Percentiles rank a stretch among this genome's conserved stretches.
Evolutionary conservation across 441 rosid species (phyloP).

Genomic region (Bocquillonia castaneifolia): DNA sequence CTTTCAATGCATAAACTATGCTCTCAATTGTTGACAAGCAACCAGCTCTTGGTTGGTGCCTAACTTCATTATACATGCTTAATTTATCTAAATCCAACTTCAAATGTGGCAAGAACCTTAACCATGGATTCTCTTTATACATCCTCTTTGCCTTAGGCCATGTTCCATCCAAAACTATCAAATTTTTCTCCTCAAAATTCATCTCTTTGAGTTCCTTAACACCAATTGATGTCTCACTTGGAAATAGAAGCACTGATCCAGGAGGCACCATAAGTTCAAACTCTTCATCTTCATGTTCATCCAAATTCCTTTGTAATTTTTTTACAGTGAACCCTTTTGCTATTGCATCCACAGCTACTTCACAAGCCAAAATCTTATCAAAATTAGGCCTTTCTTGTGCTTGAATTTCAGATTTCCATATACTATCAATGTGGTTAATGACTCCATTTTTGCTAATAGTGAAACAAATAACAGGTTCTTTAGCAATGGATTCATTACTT

Average conservation of each 20-base stretch:
- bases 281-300: slow-evolving; percentile 44
- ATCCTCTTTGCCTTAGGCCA: slow-evolving; percentile 78
- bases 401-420: slow-evolving; percentile 25
- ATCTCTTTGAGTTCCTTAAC: slow-evolving; percentile 40
- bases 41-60: slow-evolving; percentile 70
- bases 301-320: slow-evolving; percentile 33
- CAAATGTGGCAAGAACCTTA: slow-evolving; percentile 69
- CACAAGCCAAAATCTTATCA: slow-evolving; percentile 38
- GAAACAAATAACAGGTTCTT: slow-evolving; percentile 32
- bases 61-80: slow-evolving; percentile 68
- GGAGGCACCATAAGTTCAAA: slow-evolving; percentile 51
- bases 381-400: slow-evolving; percentile 24
- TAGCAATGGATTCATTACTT: background rate
- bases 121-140: slow-evolving; percentile 86
- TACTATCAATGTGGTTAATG: slow-evolving; percentile 30
- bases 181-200: slow-evolving; percentile 46
- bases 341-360: slow-evolving; percentile 38
- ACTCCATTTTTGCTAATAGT: slow-evolving; percentile 46
- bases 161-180: slow-evolving; percentile 80
- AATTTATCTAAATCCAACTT: slow-evolving; percentile 51
- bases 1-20: slow-evolving; percentile 62
- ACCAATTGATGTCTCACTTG: slow-evolving; percentile 45
- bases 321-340: slow-evolving; percentile 61
- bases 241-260: slow-evolving; percentile 67
- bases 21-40: slow-evolving; percentile 81